These are phyloP conservation scores for Magnusiomyces paraingens DNA, from an alignment of 1,139 yeast genomes.

Conservation along the genomic window DNA sequence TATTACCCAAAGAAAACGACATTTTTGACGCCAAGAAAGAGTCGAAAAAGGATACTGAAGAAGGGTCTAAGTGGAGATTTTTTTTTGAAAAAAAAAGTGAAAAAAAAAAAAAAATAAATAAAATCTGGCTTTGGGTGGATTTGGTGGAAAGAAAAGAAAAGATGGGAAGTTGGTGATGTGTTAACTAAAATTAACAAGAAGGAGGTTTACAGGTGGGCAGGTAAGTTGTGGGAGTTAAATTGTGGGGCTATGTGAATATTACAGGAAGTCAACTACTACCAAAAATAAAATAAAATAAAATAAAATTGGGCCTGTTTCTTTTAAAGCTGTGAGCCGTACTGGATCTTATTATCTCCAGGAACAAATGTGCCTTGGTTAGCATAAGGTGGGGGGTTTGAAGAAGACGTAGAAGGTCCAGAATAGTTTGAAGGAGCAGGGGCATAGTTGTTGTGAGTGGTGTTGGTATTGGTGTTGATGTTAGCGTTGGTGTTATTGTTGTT, in stretches of 20 bases:
- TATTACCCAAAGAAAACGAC: slow-evolving; percentile 1
- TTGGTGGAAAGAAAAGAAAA: background rate
- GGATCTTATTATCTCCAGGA: slow-evolving; percentile 26
- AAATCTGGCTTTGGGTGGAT: background rate
- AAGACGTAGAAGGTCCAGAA: slow-evolving; percentile 1
- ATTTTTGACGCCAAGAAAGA: too few relatives aligned
- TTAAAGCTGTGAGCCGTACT: slow-evolving; percentile 18
- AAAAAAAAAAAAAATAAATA: too few relatives aligned
- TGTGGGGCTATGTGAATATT: background rate
- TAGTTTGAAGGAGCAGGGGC: background rate
- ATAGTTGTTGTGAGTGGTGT: background rate
- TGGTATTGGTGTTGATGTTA: slow-evolving; percentile 1
- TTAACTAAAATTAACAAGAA: background rate
- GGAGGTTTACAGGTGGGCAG: too few relatives aligned
- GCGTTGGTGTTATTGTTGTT: slow-evolving; percentile 4
- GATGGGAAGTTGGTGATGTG: background rate
- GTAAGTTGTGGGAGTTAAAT: too few relatives aligned
- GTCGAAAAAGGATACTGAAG: too few relatives aligned
- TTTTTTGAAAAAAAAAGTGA: background rate
- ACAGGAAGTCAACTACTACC: background rate
- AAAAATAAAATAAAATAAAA: too few relatives aligned
- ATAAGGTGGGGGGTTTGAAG: slow-evolving; percentile 20
- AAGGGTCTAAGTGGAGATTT: too few relatives aligned
- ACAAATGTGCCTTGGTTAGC: slow-evolving; percentile 8
- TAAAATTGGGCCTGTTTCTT: background rate